These are phyloP conservation scores for Pseudogymnoascus sp. DNA, from an alignment of 2,329 filamentous ascomycete genomes.

Conservation along the genomic window DNA sequence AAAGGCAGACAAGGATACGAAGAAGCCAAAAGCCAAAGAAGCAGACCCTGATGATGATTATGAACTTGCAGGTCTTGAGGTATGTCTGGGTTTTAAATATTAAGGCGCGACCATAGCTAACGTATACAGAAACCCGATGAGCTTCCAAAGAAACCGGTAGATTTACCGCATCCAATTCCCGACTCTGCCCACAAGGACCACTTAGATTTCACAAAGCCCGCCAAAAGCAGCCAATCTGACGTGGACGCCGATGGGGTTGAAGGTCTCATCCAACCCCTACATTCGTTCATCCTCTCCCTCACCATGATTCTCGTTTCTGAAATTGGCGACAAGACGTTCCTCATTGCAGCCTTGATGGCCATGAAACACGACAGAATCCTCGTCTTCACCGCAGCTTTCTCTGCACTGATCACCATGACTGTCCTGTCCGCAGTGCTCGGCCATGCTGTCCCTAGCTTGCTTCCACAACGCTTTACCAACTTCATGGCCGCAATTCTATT, in stretches of 20 bases:
- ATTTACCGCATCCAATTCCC: slow-evolving; percentile 63
- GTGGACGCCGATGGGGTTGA: slow-evolving; percentile 38
- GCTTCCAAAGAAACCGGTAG: slow-evolving; percentile 69
- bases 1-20: slow-evolving; percentile 36
- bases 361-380: slow-evolving; percentile 94
- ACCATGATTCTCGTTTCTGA: slow-evolving; percentile 98
- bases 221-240: slow-evolving; percentile 28
- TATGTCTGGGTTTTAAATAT: slow-evolving; percentile 29
- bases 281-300: slow-evolving; percentile 85
- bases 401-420: slow-evolving; percentile 88
- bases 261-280: slow-evolving; percentile 67
- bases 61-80: slow-evolving; percentile 46
- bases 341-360: slow-evolving; percentile 94
- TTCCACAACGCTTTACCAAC: slow-evolving; percentile 85
- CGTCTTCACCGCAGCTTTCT: slow-evolving; percentile 92
- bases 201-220: slow-evolving; percentile 42
- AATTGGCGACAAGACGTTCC: slow-evolving; percentile 96
- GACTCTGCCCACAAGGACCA: slow-evolving; percentile 58
- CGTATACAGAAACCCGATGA: slow-evolving; percentile 63
- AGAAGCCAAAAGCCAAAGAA: slow-evolving; percentile 25
- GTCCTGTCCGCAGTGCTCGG: slow-evolving; percentile 86
- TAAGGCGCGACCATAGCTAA: slow-evolving; percentile 18
- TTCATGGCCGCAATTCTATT: slow-evolving; percentile 80
- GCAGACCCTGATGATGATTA: slow-evolving; percentile 31
- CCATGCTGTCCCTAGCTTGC: slow-evolving; percentile 81